Evolutionary conservation across 495 filamentous ascomycete species (phyloP), one percentile per base, ranked within the genome.

Genomic region (Annulohypoxylon moriforme): DNA sequence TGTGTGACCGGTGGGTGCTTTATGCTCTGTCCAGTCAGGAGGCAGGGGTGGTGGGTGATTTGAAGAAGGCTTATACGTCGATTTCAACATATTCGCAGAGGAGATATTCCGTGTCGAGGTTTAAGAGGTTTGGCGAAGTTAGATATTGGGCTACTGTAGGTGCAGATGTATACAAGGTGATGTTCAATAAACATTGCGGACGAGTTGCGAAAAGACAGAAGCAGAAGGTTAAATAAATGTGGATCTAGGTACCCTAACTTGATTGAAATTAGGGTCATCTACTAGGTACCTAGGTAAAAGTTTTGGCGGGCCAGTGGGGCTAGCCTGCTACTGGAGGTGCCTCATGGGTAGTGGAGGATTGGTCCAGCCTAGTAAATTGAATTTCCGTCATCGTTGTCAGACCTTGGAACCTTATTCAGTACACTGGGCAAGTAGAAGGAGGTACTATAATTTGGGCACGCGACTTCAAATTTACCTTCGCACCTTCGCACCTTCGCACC

Each of bases 21-120:
- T 94, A 80, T 98, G 94, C 79, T 97, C 93, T 25, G 93, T 93
- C 94, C 94, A 98, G 22, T 93, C 95, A 22, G 89, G 85, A 7
- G 90, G 89, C 3, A 97, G 82, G 16, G 92, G 89, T 53, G 85
- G 83, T n/a, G 69, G 74, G n/a, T 66, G 68, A 36, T 73, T 75
- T 31, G 76, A 57, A 14, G 80, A 81, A 10, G 85, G 84, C 60
- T 85, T 86, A 77, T 90, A 85, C 6, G 90, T 91, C 0, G 89
- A 90, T 57, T 90, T 90, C 53, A 91, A 73, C 90, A 90, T 90
- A 18, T 57, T 55, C 3, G 42, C 10, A 38, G 11, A 40, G 11
- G 24, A 29, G 5, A 31, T n/a, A 31, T n/a, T 53, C 2, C 1
- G 25, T 33, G 14, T 20, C 14, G 14, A 20, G 10, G 4, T 34